A percentile compares a stretch with the other conserved stretches of the same genome.
Evolutionary conservation across 345 rosid genomes (phyloP).

Genomic region (Reutealis trisperma): DNA sequence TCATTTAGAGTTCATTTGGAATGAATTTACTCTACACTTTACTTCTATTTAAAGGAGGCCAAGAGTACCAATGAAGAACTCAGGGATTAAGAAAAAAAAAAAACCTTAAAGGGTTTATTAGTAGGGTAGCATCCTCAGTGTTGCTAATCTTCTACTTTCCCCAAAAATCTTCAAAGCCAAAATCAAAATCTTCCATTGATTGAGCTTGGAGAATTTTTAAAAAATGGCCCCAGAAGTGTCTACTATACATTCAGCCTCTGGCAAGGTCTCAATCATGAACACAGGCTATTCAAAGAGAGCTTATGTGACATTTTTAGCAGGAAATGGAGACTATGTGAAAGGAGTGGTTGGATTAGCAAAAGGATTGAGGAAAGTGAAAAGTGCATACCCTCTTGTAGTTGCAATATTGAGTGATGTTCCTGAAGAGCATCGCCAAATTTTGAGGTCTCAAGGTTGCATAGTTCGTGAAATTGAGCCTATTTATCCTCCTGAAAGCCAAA

Average conservation of each 20-base stretch:
- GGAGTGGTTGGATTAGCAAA: slow-evolving; percentile 32
- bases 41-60: slow-evolving; percentile 32
- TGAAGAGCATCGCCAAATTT: slow-evolving; percentile 21
- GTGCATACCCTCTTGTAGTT: slow-evolving; percentile 32
- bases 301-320: slow-evolving; percentile 33
- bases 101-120: neutral
- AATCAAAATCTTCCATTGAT: slow-evolving; percentile 5
- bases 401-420: slow-evolving; percentile 28
- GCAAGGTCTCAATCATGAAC: slow-evolving; percentile 30
- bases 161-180: slow-evolving; percentile 21
- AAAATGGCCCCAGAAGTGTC: slow-evolving; percentile 49
- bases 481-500: slow-evolving; percentile 28
- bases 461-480: slow-evolving; percentile 28
- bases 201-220: neutral
- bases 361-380: slow-evolving; percentile 27
- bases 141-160: slow-evolving; percentile 37
- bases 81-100: slow-evolving; percentile 27
- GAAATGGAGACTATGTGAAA: slow-evolving; percentile 26
- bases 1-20: slow-evolving; percentile 37
- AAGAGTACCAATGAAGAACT: slow-evolving; percentile 12
- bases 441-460: slow-evolving; percentile 28
- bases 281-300: slow-evolving; percentile 41
- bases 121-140: slow-evolving; percentile 33
- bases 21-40: slow-evolving; percentile 28
- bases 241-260: slow-evolving; percentile 28